These are phyloP conservation scores for Melaleuca alternifolia DNA, from an alignment of 345 rosid genomes.

Conservation along the genomic window DNA sequence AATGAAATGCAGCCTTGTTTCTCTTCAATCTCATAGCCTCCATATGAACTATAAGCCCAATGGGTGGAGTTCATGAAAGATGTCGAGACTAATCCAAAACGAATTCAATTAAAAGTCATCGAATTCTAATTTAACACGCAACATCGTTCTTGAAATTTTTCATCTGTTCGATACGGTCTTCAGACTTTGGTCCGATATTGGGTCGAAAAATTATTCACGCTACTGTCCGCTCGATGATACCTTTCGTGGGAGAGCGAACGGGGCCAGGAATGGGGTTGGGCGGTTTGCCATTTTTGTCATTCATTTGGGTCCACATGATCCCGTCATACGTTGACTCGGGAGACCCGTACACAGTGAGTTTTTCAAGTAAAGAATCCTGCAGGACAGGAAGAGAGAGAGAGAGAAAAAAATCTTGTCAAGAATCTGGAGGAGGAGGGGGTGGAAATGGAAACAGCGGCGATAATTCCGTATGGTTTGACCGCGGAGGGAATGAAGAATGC, in stretches of 20 bases:
- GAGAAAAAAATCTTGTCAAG: not conserved
- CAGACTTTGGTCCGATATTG: fast-evolving
- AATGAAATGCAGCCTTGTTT: not conserved
- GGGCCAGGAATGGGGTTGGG: not conserved
- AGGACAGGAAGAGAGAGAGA: no score
- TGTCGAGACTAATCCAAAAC: no score
- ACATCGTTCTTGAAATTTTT: no score
- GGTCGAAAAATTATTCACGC: not conserved
- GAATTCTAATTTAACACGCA: no score
- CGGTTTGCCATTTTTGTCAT: not conserved
- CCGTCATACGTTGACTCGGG: not conserved
- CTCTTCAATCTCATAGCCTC: not conserved
- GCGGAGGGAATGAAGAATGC: not conserved
- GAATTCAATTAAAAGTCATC: no score
- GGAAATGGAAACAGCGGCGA: not conserved
- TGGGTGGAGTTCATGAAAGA: not conserved
- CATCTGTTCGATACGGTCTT: no score
- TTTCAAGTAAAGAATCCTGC: not conserved
- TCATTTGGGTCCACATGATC: not conserved
- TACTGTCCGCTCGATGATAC: fast-evolving
- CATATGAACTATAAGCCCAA: not conserved
- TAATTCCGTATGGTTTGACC: not conserved
- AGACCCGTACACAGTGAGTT: not conserved
- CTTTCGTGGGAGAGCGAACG: not conserved
- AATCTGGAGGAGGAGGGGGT: not conserved